These are phyloP conservation scores for Kockiozyma suomiensis DNA, from an alignment of 805 yeast species.

Conservation along the genomic window DNA sequence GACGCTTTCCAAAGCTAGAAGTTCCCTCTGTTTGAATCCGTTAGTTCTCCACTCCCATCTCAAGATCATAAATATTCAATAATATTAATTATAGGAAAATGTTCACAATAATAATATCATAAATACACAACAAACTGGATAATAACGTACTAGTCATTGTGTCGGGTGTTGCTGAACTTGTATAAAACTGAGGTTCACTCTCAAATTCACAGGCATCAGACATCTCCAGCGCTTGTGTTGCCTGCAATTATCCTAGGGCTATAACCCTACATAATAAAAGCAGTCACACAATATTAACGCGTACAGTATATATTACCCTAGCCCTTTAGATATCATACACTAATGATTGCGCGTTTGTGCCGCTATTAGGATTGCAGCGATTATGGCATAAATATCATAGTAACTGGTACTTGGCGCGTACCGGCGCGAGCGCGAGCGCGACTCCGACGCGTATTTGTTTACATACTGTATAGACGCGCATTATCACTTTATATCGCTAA, in stretches of 20 bases:
- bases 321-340: neutral
- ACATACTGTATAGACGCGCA: neutral
- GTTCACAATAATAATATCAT: neutral
- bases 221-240: neutral
- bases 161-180: conserved; percentile 8
- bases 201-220: no score
- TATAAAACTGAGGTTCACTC: no score
- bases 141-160: conserved; percentile 24
- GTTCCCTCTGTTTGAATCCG: conserved; percentile 76
- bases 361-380: neutral
- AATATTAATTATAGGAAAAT: no score
- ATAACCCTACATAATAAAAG: conserved; percentile 2
- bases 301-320: no score
- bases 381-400: neutral
- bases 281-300: conserved; percentile 10
- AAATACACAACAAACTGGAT: neutral
- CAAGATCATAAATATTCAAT: neutral
- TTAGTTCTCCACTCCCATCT: neutral
- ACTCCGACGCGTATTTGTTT: conserved; percentile 10
- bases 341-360: neutral
- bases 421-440: neutral
- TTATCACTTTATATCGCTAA: neutral
- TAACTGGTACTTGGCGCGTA: neutral
- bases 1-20: conserved; percentile 99
- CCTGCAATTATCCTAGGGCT: neutral